Evolutionary conservation across 805 yeast species (phyloP).

Genomic region (Maudiozyma turicensis): DNA sequence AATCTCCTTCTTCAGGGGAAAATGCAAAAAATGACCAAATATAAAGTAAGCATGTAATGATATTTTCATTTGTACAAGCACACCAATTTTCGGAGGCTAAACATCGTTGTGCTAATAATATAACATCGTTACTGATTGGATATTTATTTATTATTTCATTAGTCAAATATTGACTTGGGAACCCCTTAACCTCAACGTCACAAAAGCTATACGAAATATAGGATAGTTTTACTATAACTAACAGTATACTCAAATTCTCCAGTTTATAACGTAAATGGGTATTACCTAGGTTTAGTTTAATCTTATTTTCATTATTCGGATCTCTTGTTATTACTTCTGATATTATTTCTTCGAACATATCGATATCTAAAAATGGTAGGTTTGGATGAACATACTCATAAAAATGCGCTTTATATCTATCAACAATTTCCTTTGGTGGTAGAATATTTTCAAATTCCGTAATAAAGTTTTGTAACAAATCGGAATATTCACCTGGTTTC

Average conservation of each 20-base stretch:
- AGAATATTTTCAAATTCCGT: constrained; percentile 15
- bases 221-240: constrained; percentile 22
- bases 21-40: constrained; percentile 27
- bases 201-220: constrained; percentile 19
- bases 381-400: constrained; percentile 21
- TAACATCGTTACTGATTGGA: constrained; percentile 21
- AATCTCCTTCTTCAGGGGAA: constrained; percentile 30
- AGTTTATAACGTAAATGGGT: constrained; percentile 22
- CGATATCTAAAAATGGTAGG: constrained; percentile 22
- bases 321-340: constrained; percentile 13
- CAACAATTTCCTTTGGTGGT: constrained; percentile 20
- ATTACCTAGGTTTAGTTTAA: constrained; percentile 20
- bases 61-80: constrained; percentile 27
- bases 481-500: constrained; percentile 19
- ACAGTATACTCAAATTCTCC: constrained; percentile 18
- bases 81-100: constrained; percentile 24
- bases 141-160: constrained; percentile 14
- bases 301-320: constrained; percentile 12
- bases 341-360: constrained; percentile 24
- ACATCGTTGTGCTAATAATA: constrained; percentile 21
- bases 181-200: neutral
- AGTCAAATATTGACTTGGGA: constrained; percentile 5
- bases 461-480: constrained; percentile 16
- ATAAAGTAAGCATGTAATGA: constrained; percentile 22
- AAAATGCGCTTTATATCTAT: constrained; percentile 21